Base-by-base conservation (phyloP, 306 rosid genomes). In the Cucurbita maxima region DNA sequence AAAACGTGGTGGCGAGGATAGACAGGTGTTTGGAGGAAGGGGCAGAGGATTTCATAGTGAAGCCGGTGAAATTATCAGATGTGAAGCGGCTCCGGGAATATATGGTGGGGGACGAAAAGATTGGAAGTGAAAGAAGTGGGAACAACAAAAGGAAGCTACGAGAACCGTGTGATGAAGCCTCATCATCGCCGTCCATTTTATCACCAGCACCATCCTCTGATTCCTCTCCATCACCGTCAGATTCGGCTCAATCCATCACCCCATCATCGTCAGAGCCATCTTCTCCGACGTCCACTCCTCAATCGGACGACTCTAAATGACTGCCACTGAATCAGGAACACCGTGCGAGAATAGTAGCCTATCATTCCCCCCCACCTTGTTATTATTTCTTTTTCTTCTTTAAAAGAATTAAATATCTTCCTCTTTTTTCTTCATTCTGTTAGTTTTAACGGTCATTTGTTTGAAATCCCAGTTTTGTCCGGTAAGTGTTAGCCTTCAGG, bases 11-110 rank as follows among this genome's bases (percentile, higher is more conserved):
- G 85, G 90, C 99, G 58, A 96, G 99, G 30, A 89, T 89, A 34
- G 92, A 90, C 88, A 84, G 99, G 56, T 94, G 99, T 73, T 85
- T 94, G 77, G 99, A 94, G 79, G 96, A 94, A 86, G 99, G 99
- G 2, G 99, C 99, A 19, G 96, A 94, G 79, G 99, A 91, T 78
- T 94, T 91, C 79, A 85, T 94, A 84, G 92, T 94, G 81, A 94
- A 94, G 59, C 99, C 99, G 34, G 97, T 94, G 87, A 89, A 94
- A 74, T 56, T 94, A 76, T 78, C 99, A 0, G 99, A 94, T 56
- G 97, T 94, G 80, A 85, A 86, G 74, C 84, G 96, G 50, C 84
- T 94, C 22, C 87, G 76, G 74, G 85, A 81, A 72, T 78, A 74
- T 74, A 81, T 89, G 80, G 76, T 84, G 47, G 85, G 64, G 57